Percentiles rank a stretch among this genome's conserved stretches.
These are phyloP conservation scores for Afroboletus lepidellus DNA, from an alignment of 1,284 basidiomycete genomes.

Conservation along the genomic window DNA sequence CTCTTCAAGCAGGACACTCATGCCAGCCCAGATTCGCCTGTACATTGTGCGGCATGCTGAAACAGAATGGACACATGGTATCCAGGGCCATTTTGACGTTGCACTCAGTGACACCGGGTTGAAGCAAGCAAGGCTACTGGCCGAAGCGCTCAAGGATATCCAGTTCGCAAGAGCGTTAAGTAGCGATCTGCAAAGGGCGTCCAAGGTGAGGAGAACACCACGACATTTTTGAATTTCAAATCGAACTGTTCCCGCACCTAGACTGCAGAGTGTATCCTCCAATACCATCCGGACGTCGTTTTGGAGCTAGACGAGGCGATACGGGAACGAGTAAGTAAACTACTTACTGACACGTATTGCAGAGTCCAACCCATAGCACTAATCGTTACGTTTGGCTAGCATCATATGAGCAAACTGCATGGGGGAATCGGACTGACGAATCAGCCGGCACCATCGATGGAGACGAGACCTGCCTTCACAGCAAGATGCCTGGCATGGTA, in stretches of 20 bases:
- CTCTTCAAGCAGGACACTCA: too few species aligned
- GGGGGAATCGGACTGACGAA: constrained; percentile 38
- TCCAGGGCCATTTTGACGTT: constrained; percentile 73
- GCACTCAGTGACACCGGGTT: constrained; percentile 56
- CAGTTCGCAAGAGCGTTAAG: constrained; percentile 55
- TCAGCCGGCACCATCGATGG: constrained; percentile 31
- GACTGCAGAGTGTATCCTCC: constrained; percentile 66
- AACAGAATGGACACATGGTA: constrained; percentile 58
- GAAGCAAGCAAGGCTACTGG: constrained; percentile 55
- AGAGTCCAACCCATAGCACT: neutral
- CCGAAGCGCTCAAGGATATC: constrained; percentile 48
- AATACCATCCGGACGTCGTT: constrained; percentile 45
- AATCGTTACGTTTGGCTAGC: constrained; percentile 3
- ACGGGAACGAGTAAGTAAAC: constrained; percentile 57
- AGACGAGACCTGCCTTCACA: constrained; percentile 42
- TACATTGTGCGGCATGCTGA: constrained; percentile 76
- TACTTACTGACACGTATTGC: neutral
- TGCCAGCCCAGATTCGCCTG: constrained; percentile 39
- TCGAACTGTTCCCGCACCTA: constrained; percentile 26
- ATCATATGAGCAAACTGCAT: constrained; percentile 68
- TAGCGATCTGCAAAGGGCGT: constrained; percentile 66
- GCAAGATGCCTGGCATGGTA: constrained; percentile 61
- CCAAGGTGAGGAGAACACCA: constrained; percentile 51
- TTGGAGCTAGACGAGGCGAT: constrained; percentile 47
- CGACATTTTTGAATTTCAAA: neutral